Base-by-base conservation (phyloP, 2,329 filamentous ascomycete species). In the Colletotrichum sp. region DNA sequence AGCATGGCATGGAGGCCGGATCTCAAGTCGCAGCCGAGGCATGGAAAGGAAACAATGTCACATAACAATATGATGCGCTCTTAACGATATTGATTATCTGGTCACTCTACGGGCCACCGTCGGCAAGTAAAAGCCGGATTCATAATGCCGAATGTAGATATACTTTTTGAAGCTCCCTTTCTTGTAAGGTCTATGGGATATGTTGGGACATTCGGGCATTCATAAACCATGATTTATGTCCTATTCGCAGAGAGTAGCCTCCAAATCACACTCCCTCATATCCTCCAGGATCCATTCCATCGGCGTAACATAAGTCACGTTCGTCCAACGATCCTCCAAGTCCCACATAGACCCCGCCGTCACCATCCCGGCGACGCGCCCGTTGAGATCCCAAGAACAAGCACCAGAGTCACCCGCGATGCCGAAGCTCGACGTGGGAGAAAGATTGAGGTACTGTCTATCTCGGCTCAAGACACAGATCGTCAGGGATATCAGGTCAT, bases 211-310 rank as follows among this genome's bases (percentile, higher is more conserved):
- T 12, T 48, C 38, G 18, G 9, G 18, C 18, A 12, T 43, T 43
- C 38, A n/a, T n/a, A 6, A 43, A 12, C 18, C 18, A n/a, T 43
- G 38, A 43, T n/a, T 10, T 3, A 18, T 18, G 16, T 43, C n/a
- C 13, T 38, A 64, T 26, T 36, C 21, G 32, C 32, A 64, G 9
- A 64, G 21, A 15, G 21, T 38, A n/a, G 60, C 60, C n/a, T 36
- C 60, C 32, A 38, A 38, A 18, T 21, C 32, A 36, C 60, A 64
- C 32, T 30, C 32, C 30, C 6, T 36, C 60, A 64, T 18, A 3
- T 64, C 60, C n/a, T 64, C 32, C 32, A 38, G 36, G n/a, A 38
- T 16, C 58, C 32, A 38, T 18, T 64, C 60, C 60, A 36, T 36
- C 30, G 60, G 32, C 24, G 30, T 64, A 21, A 64, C 36, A 2